Evolutionary conservation across 208 protist species (phyloP).

Genomic region (Naegleria lovaniensis): DNA sequence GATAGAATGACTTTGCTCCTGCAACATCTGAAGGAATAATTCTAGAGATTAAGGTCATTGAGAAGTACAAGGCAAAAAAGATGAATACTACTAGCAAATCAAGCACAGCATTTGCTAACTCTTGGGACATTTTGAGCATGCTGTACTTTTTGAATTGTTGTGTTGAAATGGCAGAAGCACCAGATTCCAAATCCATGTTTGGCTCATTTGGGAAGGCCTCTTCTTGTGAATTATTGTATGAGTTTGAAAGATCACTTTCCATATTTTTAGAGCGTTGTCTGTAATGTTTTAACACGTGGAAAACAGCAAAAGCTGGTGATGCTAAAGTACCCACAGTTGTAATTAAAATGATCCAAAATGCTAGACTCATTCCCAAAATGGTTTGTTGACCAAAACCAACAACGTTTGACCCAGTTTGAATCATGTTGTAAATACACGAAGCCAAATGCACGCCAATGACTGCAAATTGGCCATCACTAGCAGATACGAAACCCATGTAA

Average conservation of each 20-base stretch:
- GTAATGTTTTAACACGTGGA: neutral
- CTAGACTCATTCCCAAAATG: neutral
- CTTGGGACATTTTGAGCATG: neutral
- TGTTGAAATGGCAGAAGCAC: neutral
- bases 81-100: neutral
- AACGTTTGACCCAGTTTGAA: neutral
- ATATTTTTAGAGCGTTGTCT: neutral
- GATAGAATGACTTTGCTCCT: neutral
- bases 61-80: neutral
- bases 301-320: neutral
- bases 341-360: neutral
- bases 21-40: neutral
- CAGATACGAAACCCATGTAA: constrained; percentile 33
- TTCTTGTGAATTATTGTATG: neutral
- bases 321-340: neutral
- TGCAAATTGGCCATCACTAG: constrained; percentile 34
- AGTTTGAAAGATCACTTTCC: neutral
- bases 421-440: neutral
- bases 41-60: neutral
- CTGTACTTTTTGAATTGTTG: neutral
- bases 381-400: neutral
- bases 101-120: neutral
- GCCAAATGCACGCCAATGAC: constrained; percentile 32
- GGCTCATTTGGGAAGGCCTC: neutral
- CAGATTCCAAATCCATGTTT: neutral